phyloP scores from a whole-genome alignment of 2,329 filamentous ascomycete species.

The Penicillium glabrum region DNA sequence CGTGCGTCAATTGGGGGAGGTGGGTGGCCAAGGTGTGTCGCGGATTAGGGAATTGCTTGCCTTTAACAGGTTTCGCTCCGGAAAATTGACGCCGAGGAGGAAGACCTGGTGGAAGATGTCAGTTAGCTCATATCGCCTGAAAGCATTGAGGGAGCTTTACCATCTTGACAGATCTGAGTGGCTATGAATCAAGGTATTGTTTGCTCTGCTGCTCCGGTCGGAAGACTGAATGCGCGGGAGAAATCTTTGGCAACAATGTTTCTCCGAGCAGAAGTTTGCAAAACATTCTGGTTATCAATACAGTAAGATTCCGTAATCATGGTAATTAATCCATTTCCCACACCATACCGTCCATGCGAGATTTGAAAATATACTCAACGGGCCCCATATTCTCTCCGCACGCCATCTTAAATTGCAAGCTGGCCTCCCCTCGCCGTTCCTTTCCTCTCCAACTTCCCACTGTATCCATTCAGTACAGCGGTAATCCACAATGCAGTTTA shows the following conservation, averaged over 20 bases:
- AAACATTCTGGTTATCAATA: not conserved
- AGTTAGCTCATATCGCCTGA: not conserved
- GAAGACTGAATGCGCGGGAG: constrained; percentile 21
- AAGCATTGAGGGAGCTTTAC: not conserved
- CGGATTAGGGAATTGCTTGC: constrained; percentile 49
- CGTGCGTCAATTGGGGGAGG: not conserved
- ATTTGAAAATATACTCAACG: constrained; percentile 1
- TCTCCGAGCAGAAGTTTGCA: constrained; percentile 21
- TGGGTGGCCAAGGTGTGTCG: not conserved
- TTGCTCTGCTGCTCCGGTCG: not conserved
- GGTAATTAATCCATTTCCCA: not conserved
- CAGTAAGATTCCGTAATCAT: not conserved
- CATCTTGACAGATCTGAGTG: not conserved
- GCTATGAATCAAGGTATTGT: not conserved
- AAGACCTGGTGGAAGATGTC: constrained; percentile 64
- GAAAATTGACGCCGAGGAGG: constrained; percentile 83
- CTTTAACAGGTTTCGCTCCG: constrained; percentile 78
- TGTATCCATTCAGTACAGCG: constrained; percentile 17
- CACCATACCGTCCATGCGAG: accelerated
- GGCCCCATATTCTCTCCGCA: constrained; percentile 21
- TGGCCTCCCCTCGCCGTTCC: constrained; percentile 29
- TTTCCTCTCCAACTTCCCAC: constrained; percentile 15
- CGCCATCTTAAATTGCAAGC: constrained; percentile 31
- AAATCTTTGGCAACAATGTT: constrained; percentile 36
- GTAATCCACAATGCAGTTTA: constrained; percentile 34